These are phyloP conservation scores for Alternaria sp. DNA, from an alignment of 2,329 filamentous ascomycete species.

Conservation along the genomic window DNA sequence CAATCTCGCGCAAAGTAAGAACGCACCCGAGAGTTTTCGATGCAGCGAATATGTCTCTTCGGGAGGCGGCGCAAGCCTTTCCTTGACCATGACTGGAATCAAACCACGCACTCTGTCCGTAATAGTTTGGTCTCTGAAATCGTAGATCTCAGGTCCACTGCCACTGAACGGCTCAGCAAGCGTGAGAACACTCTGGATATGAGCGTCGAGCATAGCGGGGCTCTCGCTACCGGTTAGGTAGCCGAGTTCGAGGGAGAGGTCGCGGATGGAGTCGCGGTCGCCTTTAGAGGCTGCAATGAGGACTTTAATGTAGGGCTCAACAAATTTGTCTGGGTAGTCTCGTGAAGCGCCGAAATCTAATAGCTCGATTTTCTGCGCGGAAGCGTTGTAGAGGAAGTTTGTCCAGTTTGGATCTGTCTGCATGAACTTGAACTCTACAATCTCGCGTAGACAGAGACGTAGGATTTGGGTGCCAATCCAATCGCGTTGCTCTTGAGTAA, in stretches of 20 bases:
- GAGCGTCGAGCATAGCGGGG: conserved; percentile 84
- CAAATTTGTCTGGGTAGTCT: conserved; percentile 82
- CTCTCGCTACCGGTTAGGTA: conserved; percentile 94
- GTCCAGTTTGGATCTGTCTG: conserved; percentile 99
- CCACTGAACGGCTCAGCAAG: conserved; percentile 88
- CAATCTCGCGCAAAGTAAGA: conserved; percentile 86
- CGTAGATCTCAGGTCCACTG: conserved; percentile 81
- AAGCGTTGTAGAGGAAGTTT: conserved; percentile 90
- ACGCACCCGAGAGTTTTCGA: conserved; percentile 93
- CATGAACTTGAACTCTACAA: conserved; percentile 96
- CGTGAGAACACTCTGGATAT: conserved; percentile 86
- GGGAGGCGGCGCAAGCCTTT: conserved; percentile 87
- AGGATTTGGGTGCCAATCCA: conserved; percentile 97
- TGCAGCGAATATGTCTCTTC: conserved; percentile 98
- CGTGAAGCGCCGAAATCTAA: conserved; percentile 95
- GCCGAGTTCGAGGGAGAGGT: conserved; percentile 78
- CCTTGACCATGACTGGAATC: conserved; percentile 92
- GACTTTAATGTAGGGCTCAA: conserved; percentile 79
- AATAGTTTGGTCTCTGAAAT: conserved; percentile 94
- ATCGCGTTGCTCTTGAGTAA: conserved; percentile 85
- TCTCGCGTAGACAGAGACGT: conserved; percentile 89
- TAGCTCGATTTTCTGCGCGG: conserved; percentile 78
- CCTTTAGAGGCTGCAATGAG: conserved; percentile 79
- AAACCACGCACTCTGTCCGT: conserved; percentile 88
- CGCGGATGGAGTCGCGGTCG: conserved; percentile 70